These are phyloP conservation scores for Colletotrichum orchidophilum DNA, from an alignment of 2,329 filamentous ascomycete genomes.

Conservation along the genomic window DNA sequence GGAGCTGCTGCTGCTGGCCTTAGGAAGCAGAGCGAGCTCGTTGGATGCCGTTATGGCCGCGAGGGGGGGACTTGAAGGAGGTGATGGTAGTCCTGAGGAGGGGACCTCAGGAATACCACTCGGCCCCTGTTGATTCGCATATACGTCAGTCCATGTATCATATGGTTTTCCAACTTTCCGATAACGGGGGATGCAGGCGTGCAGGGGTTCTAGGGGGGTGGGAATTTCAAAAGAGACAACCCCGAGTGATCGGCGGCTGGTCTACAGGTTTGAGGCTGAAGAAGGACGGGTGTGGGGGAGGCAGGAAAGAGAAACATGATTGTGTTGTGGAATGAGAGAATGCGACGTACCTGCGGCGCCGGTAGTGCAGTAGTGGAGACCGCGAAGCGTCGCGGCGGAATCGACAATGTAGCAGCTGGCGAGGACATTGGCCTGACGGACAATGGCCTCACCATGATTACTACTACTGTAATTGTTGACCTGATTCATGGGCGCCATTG, in stretches of 20 bases:
- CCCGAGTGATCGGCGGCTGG: conserved; percentile 8
- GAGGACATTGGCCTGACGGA: conserved; percentile 77
- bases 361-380: conserved; percentile 97
- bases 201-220: background rate
- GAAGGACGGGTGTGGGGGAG: background rate
- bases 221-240: background rate
- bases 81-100: conserved; percentile 84
- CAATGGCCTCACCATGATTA: conserved; percentile 76
- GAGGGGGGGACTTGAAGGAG: conserved; percentile 89
- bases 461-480: conserved; percentile 75
- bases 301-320: background rate
- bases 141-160: conserved; percentile 32
- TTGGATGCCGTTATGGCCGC: conserved; percentile 75
- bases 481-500: conserved; percentile 77
- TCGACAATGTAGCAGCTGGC: conserved; percentile 93
- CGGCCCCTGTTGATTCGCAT: conserved; percentile 65
- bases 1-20: conserved; percentile 49
- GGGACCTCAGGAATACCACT: conserved; percentile 97
- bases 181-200: background rate
- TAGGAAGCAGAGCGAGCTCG: conserved; percentile 72
- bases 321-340: background rate
- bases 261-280: conserved; percentile 35
- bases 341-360: conserved; percentile 74
- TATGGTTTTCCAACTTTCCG: background rate
- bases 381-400: conserved; percentile 75